Evolutionary conservation across 441 rosid genomes (phyloP).

Genomic region (Erodium chrysanthum): DNA sequence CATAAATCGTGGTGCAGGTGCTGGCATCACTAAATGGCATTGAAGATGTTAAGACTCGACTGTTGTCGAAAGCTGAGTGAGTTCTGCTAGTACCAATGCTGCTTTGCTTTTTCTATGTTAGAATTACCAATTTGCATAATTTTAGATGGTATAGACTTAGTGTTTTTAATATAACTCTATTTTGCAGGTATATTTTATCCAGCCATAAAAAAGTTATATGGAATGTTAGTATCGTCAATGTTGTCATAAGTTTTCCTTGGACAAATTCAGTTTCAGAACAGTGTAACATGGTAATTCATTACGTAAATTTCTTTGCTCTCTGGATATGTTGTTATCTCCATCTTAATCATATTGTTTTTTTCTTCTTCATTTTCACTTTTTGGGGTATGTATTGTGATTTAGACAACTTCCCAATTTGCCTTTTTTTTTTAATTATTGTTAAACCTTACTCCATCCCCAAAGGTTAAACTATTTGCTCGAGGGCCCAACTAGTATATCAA

Average conservation of each 20-base stretch:
- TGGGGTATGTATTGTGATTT: not conserved
- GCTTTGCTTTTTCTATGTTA: not conserved
- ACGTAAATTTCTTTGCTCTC: conserved; percentile 7
- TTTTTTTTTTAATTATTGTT: not conserved
- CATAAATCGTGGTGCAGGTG: conserved; percentile 40
- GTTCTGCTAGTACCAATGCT: conserved; percentile 21
- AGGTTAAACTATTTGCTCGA: not conserved
- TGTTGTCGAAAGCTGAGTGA: conserved; percentile 71
- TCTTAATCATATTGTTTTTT: not conserved
- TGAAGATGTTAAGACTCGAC: conserved; percentile 49
- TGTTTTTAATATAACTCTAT: conserved; percentile 12
- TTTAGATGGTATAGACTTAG: conserved; percentile 6
- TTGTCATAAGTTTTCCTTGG: conserved; percentile 47
- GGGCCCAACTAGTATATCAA: not conserved
- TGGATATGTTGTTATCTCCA: not conserved
- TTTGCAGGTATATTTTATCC: conserved; percentile 61
- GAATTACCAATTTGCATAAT: not conserved
- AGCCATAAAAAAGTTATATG: conserved; percentile 47
- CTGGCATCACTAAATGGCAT: conserved; percentile 65
- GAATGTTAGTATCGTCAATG: conserved; percentile 48
- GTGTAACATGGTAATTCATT: conserved; percentile 51
- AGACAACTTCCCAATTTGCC: not conserved
- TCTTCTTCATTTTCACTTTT: not conserved
- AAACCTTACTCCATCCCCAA: not conserved
- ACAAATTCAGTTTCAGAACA: conserved; percentile 36